Evolutionary conservation across 306 rosid species (phyloP), one percentile per base, ranked within the genome.

Genomic region (Medicago arabica): DNA sequence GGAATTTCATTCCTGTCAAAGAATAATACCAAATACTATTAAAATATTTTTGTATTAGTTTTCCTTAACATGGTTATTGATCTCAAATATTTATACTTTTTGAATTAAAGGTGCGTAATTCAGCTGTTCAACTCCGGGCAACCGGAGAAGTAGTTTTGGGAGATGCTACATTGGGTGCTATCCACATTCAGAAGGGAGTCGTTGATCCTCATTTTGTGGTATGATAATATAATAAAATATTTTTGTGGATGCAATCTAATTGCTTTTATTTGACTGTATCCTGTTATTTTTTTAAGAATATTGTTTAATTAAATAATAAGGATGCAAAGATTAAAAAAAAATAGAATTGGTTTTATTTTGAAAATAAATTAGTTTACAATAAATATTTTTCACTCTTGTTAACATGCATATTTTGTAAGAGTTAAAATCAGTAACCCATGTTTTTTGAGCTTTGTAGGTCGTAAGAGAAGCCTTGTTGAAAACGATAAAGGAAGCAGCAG

Each of bases 161-260:
- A 47, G 62, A 34, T 49, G 28, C 43, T 11, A 15, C 46, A 51
- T 38, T 77, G 62, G 75, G 82, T 17, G 36, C 66, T 25, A 17
- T 82, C 2, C 85, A 82, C 4, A 4, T 51, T 2, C 49, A 73
- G 0, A 72, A 77, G 12, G 76, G 62, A 51, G 64, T 81, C 9
- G 23, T 2, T n/a, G 81, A 62, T 50, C 23, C 81, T 9, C 81
- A 81, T 46, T 81, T 81, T 5, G 63, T 7, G 71, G 85, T 81
- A 75, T 16, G 23, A 54, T 54, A 17, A 54, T 18, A 54, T 18
- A 9, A 17, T 17, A 8, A 3, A 61, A 13, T 16, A 6, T 7
- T 51, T n/a, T 23, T 25, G 8, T 21, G 9, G 12, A 58, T 34
- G 38, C 38, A 28, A 4, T 28, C 4, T 28, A 28, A 28, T 28